Conservation (phyloP, 2,329 filamentous ascomycete species). For the Ambrosiella beaveri region DNA sequence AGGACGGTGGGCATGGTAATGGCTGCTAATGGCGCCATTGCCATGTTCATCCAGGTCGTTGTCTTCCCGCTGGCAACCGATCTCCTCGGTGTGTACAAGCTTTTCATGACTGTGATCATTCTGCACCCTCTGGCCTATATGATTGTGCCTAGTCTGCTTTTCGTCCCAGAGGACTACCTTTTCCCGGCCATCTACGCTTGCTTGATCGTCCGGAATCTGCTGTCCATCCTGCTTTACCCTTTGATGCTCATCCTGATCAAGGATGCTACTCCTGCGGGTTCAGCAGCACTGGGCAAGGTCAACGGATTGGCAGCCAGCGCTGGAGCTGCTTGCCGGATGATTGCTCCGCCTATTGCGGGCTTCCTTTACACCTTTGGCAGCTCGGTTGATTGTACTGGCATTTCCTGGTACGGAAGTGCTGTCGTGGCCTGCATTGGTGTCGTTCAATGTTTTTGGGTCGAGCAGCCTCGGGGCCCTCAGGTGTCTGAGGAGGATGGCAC, state of each 20-base stretch:
- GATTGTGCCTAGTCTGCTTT: conserved; percentile 39
- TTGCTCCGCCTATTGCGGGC: conserved; percentile 47
- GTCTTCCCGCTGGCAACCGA: conserved; percentile 44
- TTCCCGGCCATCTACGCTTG: conserved; percentile 42
- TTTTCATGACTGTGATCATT: conserved; percentile 40
- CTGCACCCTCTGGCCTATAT: conserved; percentile 46
- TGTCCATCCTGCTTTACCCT: conserved; percentile 48
- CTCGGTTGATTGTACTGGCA: conserved; percentile 36
- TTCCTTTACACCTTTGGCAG: conserved; percentile 45
- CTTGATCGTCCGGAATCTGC: conserved; percentile 39
- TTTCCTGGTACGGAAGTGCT: conserved; percentile 48
- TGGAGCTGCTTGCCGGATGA: conserved; percentile 48
- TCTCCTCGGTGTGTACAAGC: conserved; percentile 38
- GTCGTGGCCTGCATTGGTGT: conserved; percentile 38
- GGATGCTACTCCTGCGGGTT: conserved; percentile 38
- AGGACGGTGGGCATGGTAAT: conserved; percentile 45
- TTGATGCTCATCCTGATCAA: conserved; percentile 51
- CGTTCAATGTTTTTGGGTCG: conserved; percentile 41
- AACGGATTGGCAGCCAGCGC: conserved; percentile 50
- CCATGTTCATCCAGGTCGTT: conserved; percentile 40
- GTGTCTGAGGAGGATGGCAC: conserved; percentile 17
- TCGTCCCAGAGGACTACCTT: conserved; percentile 33
- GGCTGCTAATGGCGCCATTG: conserved; percentile 41
- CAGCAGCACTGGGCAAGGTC: conserved; percentile 41
- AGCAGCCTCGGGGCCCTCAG: conserved; percentile 16